Evolutionary conservation across 345 rosid species (phyloP).

Genomic region (Melaleuca quinquenervia): DNA sequence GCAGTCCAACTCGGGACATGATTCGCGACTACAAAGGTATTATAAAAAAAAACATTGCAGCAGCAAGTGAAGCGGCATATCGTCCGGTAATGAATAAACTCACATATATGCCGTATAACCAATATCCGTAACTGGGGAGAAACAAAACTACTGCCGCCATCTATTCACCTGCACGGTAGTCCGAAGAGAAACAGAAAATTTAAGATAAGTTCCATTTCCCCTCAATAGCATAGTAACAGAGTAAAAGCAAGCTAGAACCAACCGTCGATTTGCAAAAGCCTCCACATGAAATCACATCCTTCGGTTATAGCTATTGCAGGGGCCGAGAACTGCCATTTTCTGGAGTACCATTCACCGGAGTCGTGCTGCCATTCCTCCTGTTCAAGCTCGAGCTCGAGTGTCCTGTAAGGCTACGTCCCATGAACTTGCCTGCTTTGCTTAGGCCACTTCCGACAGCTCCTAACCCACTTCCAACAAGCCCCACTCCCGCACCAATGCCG

Average conservation of each 20-base stretch:
- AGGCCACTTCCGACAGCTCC: slow-evolving; percentile 76
- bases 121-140: background rate
- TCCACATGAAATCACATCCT: background rate
- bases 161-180: background rate
- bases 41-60: background rate
- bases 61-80: background rate
- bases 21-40: background rate
- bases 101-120: background rate
- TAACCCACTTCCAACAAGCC: slow-evolving; percentile 39
- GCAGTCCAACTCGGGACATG: background rate
- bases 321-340: slow-evolving; percentile 31
- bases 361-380: slow-evolving; percentile 54
- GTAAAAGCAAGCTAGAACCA: background rate
- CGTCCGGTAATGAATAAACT: background rate
- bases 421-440: slow-evolving; percentile 74
- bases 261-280: background rate
- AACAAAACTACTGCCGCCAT: background rate
- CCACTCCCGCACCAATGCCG: slow-evolving; percentile 38
- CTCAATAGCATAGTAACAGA: background rate
- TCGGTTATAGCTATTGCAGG: background rate
- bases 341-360: slow-evolving; percentile 47
- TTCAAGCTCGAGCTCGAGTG: slow-evolving; percentile 26
- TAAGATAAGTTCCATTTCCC: background rate
- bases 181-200: background rate
- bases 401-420: slow-evolving; percentile 76